These are phyloP conservation scores for Ocimum tenuiflorum DNA, from an alignment of 257 asterid genomes.

Conservation along the genomic window DNA sequence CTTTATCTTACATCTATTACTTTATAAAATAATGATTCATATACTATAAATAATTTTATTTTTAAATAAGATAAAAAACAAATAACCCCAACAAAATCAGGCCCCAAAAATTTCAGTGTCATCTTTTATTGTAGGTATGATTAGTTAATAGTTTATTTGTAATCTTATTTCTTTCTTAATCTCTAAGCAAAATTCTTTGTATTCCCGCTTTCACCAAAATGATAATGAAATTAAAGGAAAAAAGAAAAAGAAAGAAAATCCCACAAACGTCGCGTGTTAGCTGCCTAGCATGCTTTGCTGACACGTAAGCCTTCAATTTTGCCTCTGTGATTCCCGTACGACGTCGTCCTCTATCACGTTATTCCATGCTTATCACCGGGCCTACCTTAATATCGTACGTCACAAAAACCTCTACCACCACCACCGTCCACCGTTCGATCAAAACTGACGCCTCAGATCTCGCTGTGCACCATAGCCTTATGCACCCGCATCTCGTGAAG, in stretches of 20 bases:
- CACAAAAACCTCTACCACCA: too few species aligned
- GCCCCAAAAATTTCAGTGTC: too few species aligned
- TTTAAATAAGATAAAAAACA: too few species aligned
- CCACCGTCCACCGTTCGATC: slow-evolving; percentile 26
- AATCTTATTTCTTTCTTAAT: too few species aligned
- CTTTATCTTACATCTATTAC: too few species aligned
- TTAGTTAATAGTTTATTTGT: too few species aligned
- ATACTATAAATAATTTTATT: too few species aligned
- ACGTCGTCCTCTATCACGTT: slow-evolving; percentile 34
- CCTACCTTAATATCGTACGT: background rate
- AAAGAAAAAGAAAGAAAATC: background rate
- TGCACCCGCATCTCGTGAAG: slow-evolving; percentile 36
- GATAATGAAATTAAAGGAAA: background rate
- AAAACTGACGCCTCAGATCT: slow-evolving; percentile 26
- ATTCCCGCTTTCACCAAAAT: background rate
- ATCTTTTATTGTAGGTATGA: too few species aligned
- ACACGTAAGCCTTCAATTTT: slow-evolving; percentile 44
- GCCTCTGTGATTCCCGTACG: slow-evolving; percentile 3
- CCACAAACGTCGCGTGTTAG: slow-evolving; percentile 43
- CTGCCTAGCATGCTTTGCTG: slow-evolving; percentile 29
- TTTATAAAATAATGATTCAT: too few species aligned
- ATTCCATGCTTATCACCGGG: slow-evolving; percentile 32
- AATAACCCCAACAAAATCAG: too few species aligned
- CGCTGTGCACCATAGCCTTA: slow-evolving; percentile 7
- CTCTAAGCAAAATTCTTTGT: too few species aligned